A percentile compares a stretch with the other conserved stretches of the same genome.
Evolutionary conservation across 306 rosid species (phyloP).

Genomic region (Trifolium repens): DNA sequence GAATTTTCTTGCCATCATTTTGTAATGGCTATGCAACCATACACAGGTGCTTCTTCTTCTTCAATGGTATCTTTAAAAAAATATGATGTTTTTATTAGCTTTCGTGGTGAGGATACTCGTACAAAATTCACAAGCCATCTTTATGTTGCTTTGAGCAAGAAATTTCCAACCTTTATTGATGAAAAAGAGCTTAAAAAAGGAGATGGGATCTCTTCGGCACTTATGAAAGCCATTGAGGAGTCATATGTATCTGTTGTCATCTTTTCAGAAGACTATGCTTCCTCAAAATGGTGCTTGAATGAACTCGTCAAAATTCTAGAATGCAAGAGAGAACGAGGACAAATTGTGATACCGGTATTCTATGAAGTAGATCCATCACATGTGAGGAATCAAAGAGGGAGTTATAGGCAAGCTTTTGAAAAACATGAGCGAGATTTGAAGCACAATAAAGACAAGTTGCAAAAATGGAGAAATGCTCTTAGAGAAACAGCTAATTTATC

Average conservation of each 20-base stretch:
- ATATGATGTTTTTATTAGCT: slow-evolving; percentile 31
- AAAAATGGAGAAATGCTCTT: slow-evolving; percentile 32
- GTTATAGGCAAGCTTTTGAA: not conserved
- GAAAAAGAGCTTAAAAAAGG: slow-evolving; percentile 8
- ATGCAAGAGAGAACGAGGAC: not conserved
- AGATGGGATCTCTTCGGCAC: slow-evolving; percentile 5
- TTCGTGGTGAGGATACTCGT: slow-evolving; percentile 27
- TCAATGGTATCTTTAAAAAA: not conserved
- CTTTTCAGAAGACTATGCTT: slow-evolving; percentile 16
- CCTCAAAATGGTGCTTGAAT: slow-evolving; percentile 36
- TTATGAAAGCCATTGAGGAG: slow-evolving; percentile 10
- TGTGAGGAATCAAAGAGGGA: slow-evolving; percentile 22
- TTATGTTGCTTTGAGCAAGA: slow-evolving; percentile 4
- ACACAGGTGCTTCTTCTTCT: not conserved
- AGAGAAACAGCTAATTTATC: slow-evolving; percentile 3
- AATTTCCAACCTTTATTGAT: not conserved
- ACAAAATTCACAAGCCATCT: slow-evolving; percentile 9
- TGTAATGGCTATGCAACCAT: not conserved
- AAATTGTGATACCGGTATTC: slow-evolving; percentile 32
- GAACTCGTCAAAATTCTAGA: slow-evolving; percentile 24
- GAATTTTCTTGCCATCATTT: too few relatives aligned
- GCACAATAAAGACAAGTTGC: not conserved
- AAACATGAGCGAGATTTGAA: not conserved
- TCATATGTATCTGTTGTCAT: slow-evolving; percentile 13
- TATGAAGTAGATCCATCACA: slow-evolving; percentile 30